These are phyloP conservation scores for Toxicodendron radicans DNA, from an alignment of 345 rosid species.

Conservation along the genomic window DNA sequence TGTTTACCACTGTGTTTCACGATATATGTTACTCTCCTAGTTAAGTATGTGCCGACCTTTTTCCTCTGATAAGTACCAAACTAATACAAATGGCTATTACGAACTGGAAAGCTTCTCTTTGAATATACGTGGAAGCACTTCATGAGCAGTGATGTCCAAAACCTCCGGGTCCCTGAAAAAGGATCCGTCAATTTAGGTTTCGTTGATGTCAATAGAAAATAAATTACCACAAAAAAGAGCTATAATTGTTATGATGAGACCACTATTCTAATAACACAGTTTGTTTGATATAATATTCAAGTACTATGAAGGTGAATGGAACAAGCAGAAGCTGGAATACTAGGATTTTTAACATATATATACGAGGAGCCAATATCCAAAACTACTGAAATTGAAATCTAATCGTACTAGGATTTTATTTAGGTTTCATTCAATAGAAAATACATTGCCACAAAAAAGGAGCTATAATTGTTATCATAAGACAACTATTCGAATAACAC, in stretches of 20 bases:
- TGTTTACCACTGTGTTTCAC: not conserved
- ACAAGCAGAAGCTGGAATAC: not conserved
- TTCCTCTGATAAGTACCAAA: constrained; percentile 5
- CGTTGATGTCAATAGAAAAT: not conserved
- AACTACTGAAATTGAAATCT: too few relatives aligned
- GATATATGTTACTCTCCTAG: not conserved
- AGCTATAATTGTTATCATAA: not conserved
- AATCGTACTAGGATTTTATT: not conserved
- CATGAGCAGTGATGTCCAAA: constrained; percentile 72
- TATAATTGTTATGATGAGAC: not conserved
- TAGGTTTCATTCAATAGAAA: not conserved
- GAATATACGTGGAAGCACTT: constrained; percentile 84
- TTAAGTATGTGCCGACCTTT: constrained; percentile 1
- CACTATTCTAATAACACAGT: not conserved
- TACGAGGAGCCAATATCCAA: constrained; percentile 5
- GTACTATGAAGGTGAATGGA: not conserved
- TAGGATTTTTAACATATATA: not conserved
- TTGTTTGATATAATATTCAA: not conserved
- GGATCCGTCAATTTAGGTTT: not conserved
- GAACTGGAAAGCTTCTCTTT: constrained; percentile 47
- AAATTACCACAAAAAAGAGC: not conserved
- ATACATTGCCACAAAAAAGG: not conserved
- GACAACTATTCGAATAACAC: not conserved
- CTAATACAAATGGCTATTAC: constrained; percentile 21
- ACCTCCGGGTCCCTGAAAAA: constrained; percentile 79